These are phyloP conservation scores for Lathyrus tuberosus DNA, from an alignment of 306 rosid genomes.

Conservation along the genomic window DNA sequence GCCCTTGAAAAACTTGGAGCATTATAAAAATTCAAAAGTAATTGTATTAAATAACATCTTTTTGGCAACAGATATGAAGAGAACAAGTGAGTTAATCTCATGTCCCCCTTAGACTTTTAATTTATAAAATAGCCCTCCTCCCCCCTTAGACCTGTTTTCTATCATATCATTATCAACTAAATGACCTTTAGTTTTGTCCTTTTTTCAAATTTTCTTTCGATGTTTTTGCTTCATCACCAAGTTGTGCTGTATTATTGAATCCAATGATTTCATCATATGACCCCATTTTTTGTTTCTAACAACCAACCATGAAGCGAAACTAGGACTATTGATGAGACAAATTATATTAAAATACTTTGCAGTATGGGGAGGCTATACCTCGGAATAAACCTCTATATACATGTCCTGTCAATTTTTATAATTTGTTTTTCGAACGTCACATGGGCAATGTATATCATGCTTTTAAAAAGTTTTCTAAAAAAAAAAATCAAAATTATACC, in stretches of 20 bases:
- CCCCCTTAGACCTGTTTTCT: conserved; percentile 7
- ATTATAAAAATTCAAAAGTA: too few relatives aligned
- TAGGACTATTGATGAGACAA: conserved; percentile 2
- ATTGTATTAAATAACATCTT: too few relatives aligned
- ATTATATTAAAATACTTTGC: background rate
- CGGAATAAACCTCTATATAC: background rate
- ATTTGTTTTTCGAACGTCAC: conserved; percentile 12
- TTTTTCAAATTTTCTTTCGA: conserved; percentile 3
- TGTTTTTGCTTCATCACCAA: conserved; percentile 18
- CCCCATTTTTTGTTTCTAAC: background rate
- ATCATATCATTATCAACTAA: background rate
- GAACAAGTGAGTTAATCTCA: background rate
- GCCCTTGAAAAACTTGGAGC: too few relatives aligned
- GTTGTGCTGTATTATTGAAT: conserved; percentile 25
- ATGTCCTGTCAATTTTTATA: too few relatives aligned
- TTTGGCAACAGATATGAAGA: background rate
- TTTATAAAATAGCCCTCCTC: background rate
- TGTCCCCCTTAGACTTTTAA: conserved; percentile 19
- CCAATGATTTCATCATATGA: conserved; percentile 31
- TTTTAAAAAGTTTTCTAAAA: background rate
- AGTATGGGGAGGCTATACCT: background rate
- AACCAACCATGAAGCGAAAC: conserved; percentile 7
- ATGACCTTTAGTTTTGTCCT: conserved; percentile 20
- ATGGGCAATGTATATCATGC: background rate
- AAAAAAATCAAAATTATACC: background rate